phyloP scores from a whole-genome alignment of 495 filamentous ascomycete species.

The Geopyxis carbonaria region DNA sequence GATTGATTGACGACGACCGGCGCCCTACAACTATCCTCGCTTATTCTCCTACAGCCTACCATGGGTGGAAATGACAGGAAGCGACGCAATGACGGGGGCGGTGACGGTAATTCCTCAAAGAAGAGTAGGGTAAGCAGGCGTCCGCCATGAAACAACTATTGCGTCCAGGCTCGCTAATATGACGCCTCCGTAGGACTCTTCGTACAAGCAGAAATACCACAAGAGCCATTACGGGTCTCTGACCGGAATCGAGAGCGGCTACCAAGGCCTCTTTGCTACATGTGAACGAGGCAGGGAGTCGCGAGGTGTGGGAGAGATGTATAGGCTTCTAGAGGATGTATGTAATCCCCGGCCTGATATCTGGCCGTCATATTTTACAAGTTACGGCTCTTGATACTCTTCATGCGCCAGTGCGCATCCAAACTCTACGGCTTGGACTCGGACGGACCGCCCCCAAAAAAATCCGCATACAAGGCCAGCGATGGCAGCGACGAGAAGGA shows the following conservation, averaged over 20 bases:
- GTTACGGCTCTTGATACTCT: too few species aligned
- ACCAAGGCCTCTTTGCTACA: slow-evolving; percentile 75
- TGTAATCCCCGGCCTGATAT: slow-evolving; percentile 9
- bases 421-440: too few species aligned
- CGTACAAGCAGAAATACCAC: slow-evolving; percentile 10
- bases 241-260: slow-evolving; percentile 47
- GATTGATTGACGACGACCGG: too few species aligned
- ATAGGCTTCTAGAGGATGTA: slow-evolving; percentile 61
- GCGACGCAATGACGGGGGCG: slow-evolving; percentile 10
- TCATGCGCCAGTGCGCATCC: slow-evolving; percentile 25
- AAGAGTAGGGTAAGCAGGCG: slow-evolving; percentile 20
- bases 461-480: slow-evolving; percentile 29
- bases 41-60: too few species aligned
- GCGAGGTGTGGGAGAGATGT: slow-evolving; percentile 57
- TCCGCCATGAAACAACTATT: too few species aligned
- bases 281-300: slow-evolving; percentile 66
- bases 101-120: slow-evolving; percentile 12
- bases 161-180: too few species aligned
- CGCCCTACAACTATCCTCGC: too few species aligned
- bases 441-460: too few species aligned
- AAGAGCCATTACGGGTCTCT: slow-evolving; percentile 17
- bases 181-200: too few species aligned
- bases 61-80: too few species aligned
- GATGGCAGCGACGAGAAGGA: slow-evolving; percentile 24
- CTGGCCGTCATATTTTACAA: too few species aligned